These are phyloP conservation scores for Vaccinium vitisidaea DNA, from an alignment of 148 eudicot genomes.

Conservation along the genomic window DNA sequence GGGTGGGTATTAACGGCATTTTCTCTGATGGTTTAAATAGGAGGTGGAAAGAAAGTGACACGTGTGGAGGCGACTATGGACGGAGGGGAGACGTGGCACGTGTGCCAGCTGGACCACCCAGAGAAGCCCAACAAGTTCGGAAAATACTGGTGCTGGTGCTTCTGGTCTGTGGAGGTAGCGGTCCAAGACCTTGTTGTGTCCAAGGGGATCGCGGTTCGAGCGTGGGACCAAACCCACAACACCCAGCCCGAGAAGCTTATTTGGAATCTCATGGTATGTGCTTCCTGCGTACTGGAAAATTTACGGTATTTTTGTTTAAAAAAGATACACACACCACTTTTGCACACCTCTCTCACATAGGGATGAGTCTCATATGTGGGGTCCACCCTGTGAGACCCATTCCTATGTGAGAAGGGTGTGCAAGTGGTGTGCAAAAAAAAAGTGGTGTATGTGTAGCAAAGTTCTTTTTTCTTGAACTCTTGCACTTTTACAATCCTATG, in stretches of 20 bases:
- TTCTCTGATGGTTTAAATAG: slow-evolving; percentile 22
- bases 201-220: slow-evolving; percentile 85
- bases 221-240: slow-evolving; percentile 86
- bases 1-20: not conserved
- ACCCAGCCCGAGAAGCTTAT: slow-evolving; percentile 94
- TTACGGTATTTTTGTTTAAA: too few relatives aligned
- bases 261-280: slow-evolving; percentile 92
- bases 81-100: slow-evolving; percentile 80
- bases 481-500: too few relatives aligned
- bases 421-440: too few relatives aligned
- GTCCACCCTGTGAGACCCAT: too few relatives aligned
- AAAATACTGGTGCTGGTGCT: slow-evolving; percentile 97
- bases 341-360: too few relatives aligned
- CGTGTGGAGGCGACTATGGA: slow-evolving; percentile 90
- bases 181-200: slow-evolving; percentile 72
- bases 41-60: slow-evolving; percentile 94
- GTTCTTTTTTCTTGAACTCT: too few relatives aligned
- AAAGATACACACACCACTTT: too few relatives aligned
- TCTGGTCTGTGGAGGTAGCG: slow-evolving; percentile 89
- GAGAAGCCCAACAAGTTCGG: slow-evolving; percentile 81
- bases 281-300: not conserved
- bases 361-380: too few relatives aligned
- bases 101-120: slow-evolving; percentile 53
- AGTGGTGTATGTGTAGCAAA: too few relatives aligned
- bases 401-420: too few relatives aligned